Base-by-base conservation (phyloP, 2,329 filamentous ascomycete species). In the Setomelanomma holmii region DNA sequence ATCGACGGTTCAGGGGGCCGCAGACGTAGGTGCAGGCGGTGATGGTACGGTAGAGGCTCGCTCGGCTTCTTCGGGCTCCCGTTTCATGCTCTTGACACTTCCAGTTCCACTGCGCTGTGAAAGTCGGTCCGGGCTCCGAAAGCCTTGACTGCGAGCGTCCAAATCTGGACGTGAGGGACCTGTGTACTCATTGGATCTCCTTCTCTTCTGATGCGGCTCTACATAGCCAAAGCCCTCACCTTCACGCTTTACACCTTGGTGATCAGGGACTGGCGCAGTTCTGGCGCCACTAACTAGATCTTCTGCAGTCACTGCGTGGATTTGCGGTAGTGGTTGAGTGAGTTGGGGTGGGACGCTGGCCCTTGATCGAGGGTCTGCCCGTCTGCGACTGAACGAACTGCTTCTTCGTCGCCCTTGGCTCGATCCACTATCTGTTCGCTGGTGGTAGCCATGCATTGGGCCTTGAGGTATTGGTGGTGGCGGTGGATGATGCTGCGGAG, bases 301-400 rank as follows among this genome's bases (percentile, higher is more conserved):
- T 16, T 67, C 64, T 36, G 67, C 70, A 14, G 70, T 70, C 24
- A 60, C 60, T 43, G 72, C 65, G 12, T 70, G 64, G 27, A 74
- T 63, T 43, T 68, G 68, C 16, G 71, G 70, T 17, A 74, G 56
- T 7, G 69, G 60, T 6, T 68, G 67, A 17, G 64, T 64, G 35
- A 73, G 61, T 42, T 74, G 72, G 20, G 72, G 72, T 27, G 72
- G 71, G 17, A 74, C 71, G 51, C 71, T 74, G 22, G 70, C 65
- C 24, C 71, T 67, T n/a, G 67, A 66, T 42, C 67, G 59, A 42
- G 56, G 50, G 33, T 71, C 64, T 42, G 66, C 66, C 19, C 72
- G 68, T 53, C 70, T 60, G 42, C 71, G 61, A 49, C 69, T 70
- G 51, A 74, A 68, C 1, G 72, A 73, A 51, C 69, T 67, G 35